phyloP scores from a whole-genome alignment of 2,329 filamentous ascomycete genomes.

The Setomelanomma holmii region DNA sequence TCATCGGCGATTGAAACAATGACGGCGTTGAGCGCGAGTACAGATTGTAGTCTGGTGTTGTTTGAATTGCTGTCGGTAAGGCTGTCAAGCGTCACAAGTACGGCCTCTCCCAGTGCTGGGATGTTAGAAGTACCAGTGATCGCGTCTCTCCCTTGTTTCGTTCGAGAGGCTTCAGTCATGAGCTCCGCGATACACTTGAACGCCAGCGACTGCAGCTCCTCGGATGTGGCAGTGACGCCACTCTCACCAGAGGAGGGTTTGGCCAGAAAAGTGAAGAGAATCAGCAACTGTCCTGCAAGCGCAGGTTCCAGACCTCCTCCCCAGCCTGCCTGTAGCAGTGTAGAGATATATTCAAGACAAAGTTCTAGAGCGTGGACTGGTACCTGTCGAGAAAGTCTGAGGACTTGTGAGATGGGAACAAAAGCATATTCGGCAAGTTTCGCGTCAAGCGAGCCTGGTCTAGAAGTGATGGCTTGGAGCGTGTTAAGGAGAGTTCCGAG shows the following conservation, averaged over 20 bases:
- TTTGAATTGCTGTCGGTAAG: slow-evolving; percentile 69
- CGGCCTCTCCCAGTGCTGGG: slow-evolving; percentile 80
- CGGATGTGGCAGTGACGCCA: slow-evolving; percentile 60
- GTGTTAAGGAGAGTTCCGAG: slow-evolving; percentile 56
- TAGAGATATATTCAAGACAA: slow-evolving; percentile 74
- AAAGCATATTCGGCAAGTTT: slow-evolving; percentile 94
- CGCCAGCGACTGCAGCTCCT: slow-evolving; percentile 77
- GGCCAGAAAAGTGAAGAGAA: slow-evolving; percentile 81
- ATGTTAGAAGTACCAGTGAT: slow-evolving; percentile 66
- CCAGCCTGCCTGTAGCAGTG: slow-evolving; percentile 83
- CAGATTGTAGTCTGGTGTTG: slow-evolving; percentile 74
- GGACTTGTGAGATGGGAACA: slow-evolving; percentile 87
- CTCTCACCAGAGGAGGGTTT: slow-evolving; percentile 68
- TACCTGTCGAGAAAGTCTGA: slow-evolving; percentile 76
- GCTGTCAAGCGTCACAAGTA: slow-evolving; percentile 80
- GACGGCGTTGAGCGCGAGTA: slow-evolving; percentile 69
- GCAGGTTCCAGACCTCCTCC: slow-evolving; percentile 71
- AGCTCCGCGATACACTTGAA: slow-evolving; percentile 74
- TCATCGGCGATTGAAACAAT: slow-evolving; percentile 71
- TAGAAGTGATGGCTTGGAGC: slow-evolving; percentile 44
- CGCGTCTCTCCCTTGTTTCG: slow-evolving; percentile 58
- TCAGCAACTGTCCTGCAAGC: slow-evolving; percentile 82
- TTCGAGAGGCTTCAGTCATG: slow-evolving; percentile 64
- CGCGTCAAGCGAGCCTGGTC: slow-evolving; percentile 66
- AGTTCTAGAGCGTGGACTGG: slow-evolving; percentile 77